phyloP scores from a whole-genome alignment of 805 yeast species.

The Zygosaccharomyces siamensis region DNA sequence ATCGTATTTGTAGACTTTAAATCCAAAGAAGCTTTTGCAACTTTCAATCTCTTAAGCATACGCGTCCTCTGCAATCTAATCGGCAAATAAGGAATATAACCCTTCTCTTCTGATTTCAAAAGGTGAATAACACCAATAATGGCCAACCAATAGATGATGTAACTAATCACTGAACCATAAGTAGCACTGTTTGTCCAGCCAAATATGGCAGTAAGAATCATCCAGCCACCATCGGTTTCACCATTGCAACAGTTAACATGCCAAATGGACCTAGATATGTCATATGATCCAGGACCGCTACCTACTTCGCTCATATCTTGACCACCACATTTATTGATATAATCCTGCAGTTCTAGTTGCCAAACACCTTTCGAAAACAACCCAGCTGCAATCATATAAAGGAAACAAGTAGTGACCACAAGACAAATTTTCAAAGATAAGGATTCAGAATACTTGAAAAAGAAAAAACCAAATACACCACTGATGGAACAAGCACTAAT shows the following conservation, averaged over 20 bases:
- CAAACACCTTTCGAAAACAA: slow-evolving; percentile 82
- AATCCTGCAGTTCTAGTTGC: slow-evolving; percentile 78
- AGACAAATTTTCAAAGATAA: slow-evolving; percentile 71
- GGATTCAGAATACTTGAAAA: slow-evolving; percentile 77
- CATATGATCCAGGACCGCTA: slow-evolving; percentile 90
- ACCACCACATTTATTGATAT: slow-evolving; percentile 70
- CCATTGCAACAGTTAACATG: slow-evolving; percentile 95
- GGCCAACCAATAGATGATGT: slow-evolving; percentile 63
- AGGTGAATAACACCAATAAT: slow-evolving; percentile 42
- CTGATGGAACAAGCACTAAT: slow-evolving; percentile 57
- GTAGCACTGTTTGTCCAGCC: slow-evolving; percentile 97
- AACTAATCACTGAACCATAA: slow-evolving; percentile 75
- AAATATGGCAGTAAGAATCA: slow-evolving; percentile 79
- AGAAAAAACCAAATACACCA: slow-evolving; percentile 53
- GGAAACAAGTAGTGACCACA: slow-evolving; percentile 69
- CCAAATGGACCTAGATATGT: slow-evolving; percentile 75
- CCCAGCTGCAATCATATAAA: slow-evolving; percentile 84
- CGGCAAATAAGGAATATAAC: slow-evolving; percentile 60
- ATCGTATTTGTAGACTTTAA: slow-evolving; percentile 11
- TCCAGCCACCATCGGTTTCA: slow-evolving; percentile 88
- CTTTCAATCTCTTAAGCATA: slow-evolving; percentile 38
- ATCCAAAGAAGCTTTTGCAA: slow-evolving; percentile 29
- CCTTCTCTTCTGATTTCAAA: slow-evolving; percentile 53
- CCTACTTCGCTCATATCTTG: slow-evolving; percentile 85
- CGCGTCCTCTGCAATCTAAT: slow-evolving; percentile 53